Conservation (phyloP, 2,329 filamentous ascomycete species). For the Aspergillus puulaauensis region DNA sequence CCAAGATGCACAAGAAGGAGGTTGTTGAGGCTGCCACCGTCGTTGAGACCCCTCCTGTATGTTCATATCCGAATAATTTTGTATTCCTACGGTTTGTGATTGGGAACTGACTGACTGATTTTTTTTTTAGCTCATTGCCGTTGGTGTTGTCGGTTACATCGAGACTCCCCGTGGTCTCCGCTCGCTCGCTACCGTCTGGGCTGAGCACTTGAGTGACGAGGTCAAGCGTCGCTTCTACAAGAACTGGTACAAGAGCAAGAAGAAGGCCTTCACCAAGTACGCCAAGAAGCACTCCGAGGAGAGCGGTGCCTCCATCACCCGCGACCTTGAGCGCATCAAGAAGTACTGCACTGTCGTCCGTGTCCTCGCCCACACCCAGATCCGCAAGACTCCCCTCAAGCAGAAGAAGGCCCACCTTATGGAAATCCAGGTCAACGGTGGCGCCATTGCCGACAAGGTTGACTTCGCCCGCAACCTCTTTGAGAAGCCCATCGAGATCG, state of each 20-base stretch:
- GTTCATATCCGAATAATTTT: slow-evolving; percentile 36
- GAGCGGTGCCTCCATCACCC: slow-evolving; percentile 85
- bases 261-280: slow-evolving; percentile 99
- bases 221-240: slow-evolving; percentile 99
- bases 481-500: slow-evolving; percentile 96
- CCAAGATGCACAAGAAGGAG: slow-evolving; percentile 99
- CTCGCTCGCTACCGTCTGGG: slow-evolving; percentile 99
- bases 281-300: slow-evolving; percentile 99
- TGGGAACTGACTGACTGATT: neutral
- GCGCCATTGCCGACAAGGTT: slow-evolving; percentile 93
- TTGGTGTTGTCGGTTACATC: slow-evolving; percentile 99
- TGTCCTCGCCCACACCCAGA: slow-evolving; percentile 98
- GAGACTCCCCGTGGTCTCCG: slow-evolving; percentile 99
- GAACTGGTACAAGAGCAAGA: slow-evolving; percentile 99
- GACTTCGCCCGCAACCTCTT: slow-evolving; percentile 92
- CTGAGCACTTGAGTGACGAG: slow-evolving; percentile 98
- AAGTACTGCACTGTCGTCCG: slow-evolving; percentile 99
- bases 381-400: slow-evolving; percentile 98
- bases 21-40: slow-evolving; percentile 84
- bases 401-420: slow-evolving; percentile 99
- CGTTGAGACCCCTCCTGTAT: slow-evolving; percentile 93
- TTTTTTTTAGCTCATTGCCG: slow-evolving; percentile 81
- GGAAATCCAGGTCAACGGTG: slow-evolving; percentile 99
- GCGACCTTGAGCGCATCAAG: slow-evolving; percentile 99
- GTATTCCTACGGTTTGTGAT: neutral